A percentile compares a stretch with the other conserved stretches of the same genome.
Evolutionary conservation across 2,329 filamentous ascomycete genomes (phyloP).

Genomic region (Claviceps sp.): DNA sequence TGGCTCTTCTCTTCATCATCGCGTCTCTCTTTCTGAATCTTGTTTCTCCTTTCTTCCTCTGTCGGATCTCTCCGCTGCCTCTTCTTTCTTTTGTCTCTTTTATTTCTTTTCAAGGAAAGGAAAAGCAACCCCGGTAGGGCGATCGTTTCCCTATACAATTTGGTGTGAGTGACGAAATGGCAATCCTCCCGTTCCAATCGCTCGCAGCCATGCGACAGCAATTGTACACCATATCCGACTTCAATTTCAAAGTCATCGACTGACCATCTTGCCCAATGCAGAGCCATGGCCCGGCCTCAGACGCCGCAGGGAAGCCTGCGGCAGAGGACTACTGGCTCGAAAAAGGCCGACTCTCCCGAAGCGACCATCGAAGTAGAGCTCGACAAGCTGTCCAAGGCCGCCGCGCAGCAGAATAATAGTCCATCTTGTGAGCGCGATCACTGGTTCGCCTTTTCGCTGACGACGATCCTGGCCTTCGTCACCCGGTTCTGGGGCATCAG

Average conservation of each 20-base stretch:
- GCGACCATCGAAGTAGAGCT: slow-evolving; percentile 32
- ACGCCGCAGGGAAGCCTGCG: slow-evolving; percentile 45
- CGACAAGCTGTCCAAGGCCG: slow-evolving; percentile 33
- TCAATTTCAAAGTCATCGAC: not conserved
- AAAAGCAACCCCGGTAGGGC: not conserved
- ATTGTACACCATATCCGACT: not conserved
- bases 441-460: slow-evolving; percentile 60
- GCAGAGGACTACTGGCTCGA: slow-evolving; percentile 41
- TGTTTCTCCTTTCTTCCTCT: not conserved
- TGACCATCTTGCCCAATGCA: slow-evolving; percentile 7
- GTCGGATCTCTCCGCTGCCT: not conserved
- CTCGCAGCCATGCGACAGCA: not conserved
- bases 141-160: not conserved
- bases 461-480: slow-evolving; percentile 74
- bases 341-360: slow-evolving; percentile 30
- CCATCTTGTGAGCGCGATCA: slow-evolving; percentile 65
- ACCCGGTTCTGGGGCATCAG: slow-evolving; percentile 94
- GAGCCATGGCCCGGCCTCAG: slow-evolving; percentile 33
- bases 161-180: slow-evolving; percentile 1
- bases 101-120: not conserved
- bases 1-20: not conserved
- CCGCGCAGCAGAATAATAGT: slow-evolving; percentile 17
- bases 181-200: not conserved
- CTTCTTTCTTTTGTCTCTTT: not conserved
- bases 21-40: slow-evolving; percentile 3